Evolutionary conservation across 2,329 filamentous ascomycete species (phyloP).

Genomic region (Colletotrichum sansevieriae): DNA sequence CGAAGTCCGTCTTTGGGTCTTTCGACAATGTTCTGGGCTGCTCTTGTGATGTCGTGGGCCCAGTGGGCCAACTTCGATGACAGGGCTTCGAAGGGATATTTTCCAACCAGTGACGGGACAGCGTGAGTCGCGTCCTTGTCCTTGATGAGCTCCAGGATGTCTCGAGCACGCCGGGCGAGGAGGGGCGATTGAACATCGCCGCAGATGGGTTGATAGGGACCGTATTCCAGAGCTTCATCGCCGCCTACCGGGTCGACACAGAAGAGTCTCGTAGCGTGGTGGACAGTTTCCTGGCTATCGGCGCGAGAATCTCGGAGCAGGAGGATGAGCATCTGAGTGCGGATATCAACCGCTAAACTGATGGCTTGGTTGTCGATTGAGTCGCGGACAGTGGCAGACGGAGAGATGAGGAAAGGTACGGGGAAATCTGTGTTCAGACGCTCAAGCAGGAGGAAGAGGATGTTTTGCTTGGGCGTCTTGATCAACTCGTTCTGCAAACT

Average conservation of each 20-base stretch:
- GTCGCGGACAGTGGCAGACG: constrained; percentile 21
- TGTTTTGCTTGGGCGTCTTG: constrained; percentile 34
- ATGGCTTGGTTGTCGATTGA: constrained; percentile 41
- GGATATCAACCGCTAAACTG: constrained; percentile 52
- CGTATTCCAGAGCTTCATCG: constrained; percentile 19
- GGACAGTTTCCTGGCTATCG: not conserved
- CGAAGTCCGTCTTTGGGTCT: not conserved
- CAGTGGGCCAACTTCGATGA: not conserved
- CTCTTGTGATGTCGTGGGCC: constrained; percentile 21
- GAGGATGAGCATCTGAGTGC: constrained; percentile 53
- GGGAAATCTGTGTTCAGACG: constrained; percentile 50
- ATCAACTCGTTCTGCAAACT: constrained; percentile 49
- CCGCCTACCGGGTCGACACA: constrained; percentile 23
- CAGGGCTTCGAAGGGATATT: constrained; percentile 24
- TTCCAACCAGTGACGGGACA: constrained; percentile 1
- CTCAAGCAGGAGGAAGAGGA: constrained; percentile 46
- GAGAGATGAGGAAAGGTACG: constrained; percentile 45
- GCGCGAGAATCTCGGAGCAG: constrained; percentile 30
- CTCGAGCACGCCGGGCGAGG: constrained; percentile 6
- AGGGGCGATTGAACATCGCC: not conserved
- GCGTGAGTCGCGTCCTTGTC: constrained; percentile 30
- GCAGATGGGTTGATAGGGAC: constrained; percentile 22
- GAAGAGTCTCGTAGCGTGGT: constrained; percentile 13
- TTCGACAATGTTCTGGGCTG: constrained; percentile 27
- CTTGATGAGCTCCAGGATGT: constrained; percentile 18